Evolutionary conservation across 2,329 filamentous ascomycete species (phyloP), one percentile per base, ranked within the genome.

Genomic region (Cercospora brassicicola): DNA sequence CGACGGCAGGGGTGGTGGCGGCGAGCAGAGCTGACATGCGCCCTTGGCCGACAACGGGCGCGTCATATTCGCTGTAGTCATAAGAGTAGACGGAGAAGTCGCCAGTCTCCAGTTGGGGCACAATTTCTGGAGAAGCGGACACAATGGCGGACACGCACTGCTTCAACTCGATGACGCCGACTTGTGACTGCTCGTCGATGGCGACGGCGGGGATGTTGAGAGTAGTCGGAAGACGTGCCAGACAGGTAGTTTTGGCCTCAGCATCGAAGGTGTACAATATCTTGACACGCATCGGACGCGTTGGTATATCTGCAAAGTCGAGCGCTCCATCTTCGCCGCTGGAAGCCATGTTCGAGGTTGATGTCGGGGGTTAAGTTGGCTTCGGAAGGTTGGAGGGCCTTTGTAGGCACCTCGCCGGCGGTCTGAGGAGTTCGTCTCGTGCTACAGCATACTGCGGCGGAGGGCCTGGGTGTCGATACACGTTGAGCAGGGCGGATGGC

Each of bases 61-160:
- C 92, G 77, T 97, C 94, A 71, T 92, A 91, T 81, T 99, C 95
- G 11, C 95, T 97, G 79, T 94, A 98, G 80, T 99, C 95, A 82
- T 93, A 92, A 31, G 94, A 93, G 81, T 99, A 99, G 66, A 99
- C 89, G n/a, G 93, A 95, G 81, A 95, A 99, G 81, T 99, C 94
- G 30, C 75, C 76, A 79, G 87, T 82, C 81, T 90, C 85, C 68
- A 90, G 78, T 83, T 90, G 84, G 77, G 88, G 87, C 57, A 93
- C 83, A 56, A 99, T 86, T 81, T 99, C 95, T 42, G 95, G 95
- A 78, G 95, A 98, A 62, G 88, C 87, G 59, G 84, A 82, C 28
- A 88, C 85, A 73, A 99, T 90, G 66, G 94, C 92, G 78, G 94
- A 89, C 56, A 97, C 88, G 80, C 95, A 98, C 70, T 90, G 90